Conservation (phyloP, 2,329 filamentous ascomycete genomes). For the Pestalotiopsis sp. region DNA sequence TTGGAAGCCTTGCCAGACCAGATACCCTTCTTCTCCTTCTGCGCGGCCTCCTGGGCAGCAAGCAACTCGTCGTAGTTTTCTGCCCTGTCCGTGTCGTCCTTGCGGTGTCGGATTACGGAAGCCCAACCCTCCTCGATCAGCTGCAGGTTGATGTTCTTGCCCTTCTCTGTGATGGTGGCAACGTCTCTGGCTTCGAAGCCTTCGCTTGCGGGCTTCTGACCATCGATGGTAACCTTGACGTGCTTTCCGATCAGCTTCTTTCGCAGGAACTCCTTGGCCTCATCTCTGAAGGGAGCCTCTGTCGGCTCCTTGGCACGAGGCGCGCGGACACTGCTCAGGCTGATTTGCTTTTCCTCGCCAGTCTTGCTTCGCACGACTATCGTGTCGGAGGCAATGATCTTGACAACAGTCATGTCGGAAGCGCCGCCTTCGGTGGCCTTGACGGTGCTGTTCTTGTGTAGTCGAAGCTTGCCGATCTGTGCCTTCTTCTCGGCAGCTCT, state of each 20-base stretch:
- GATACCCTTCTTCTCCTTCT: constrained; percentile 89
- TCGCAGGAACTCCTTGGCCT: constrained; percentile 94
- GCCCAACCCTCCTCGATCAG: constrained; percentile 93
- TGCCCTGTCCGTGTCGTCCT: constrained; percentile 91
- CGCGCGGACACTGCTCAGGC: constrained; percentile 88
- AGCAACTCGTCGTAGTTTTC: constrained; percentile 91
- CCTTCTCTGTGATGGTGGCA: constrained; percentile 80
- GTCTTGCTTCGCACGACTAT: constrained; percentile 84
- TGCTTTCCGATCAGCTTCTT: constrained; percentile 97
- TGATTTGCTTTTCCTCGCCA: constrained; percentile 86
- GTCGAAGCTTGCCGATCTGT: constrained; percentile 72
- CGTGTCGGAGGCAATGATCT: constrained; percentile 87
- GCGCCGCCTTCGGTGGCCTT: constrained; percentile 67
- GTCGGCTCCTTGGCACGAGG: constrained; percentile 87
- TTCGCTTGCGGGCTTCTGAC: constrained; percentile 85
- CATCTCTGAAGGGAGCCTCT: constrained; percentile 85
- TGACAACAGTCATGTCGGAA: constrained; percentile 80
- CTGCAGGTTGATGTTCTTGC: constrained; percentile 82
- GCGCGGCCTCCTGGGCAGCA: constrained; percentile 79
- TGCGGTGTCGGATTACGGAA: constrained; percentile 91
- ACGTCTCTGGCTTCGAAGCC: constrained; percentile 95
- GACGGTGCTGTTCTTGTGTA: constrained; percentile 81
- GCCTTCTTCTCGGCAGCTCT: constrained; percentile 86
- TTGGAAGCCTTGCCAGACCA: constrained; percentile 91
- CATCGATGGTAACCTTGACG: constrained; percentile 85